Conservation (phyloP, 2,329 filamentous ascomycete genomes). For the Ceratocystis colombiana region DNA sequence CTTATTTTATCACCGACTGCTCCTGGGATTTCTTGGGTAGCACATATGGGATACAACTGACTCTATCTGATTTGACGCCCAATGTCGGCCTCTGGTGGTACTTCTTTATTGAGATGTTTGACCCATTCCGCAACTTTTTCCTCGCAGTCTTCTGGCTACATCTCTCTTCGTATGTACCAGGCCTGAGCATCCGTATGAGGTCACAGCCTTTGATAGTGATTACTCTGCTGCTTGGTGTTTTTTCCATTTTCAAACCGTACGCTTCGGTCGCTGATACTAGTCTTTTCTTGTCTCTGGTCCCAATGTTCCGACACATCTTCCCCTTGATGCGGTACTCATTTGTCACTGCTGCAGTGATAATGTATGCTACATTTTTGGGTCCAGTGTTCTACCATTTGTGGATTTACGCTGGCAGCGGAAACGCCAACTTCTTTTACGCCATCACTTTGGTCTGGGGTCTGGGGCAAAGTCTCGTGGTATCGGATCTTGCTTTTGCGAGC, state of each 20-base stretch:
- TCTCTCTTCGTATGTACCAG: constrained; percentile 78
- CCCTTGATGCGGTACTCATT: constrained; percentile 92
- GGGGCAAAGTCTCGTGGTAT: constrained; percentile 74
- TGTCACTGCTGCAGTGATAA: constrained; percentile 66
- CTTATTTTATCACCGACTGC: constrained; percentile 58
- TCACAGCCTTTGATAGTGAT: constrained; percentile 79
- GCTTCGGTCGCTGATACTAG: constrained; percentile 85
- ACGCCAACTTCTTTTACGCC: constrained; percentile 98
- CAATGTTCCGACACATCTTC: constrained; percentile 83
- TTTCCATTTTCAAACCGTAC: constrained; percentile 94
- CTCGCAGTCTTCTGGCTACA: constrained; percentile 97
- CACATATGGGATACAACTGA: constrained; percentile 86
- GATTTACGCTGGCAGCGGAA: constrained; percentile 96
- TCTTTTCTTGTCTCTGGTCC: constrained; percentile 71
- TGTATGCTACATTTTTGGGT: constrained; percentile 81
- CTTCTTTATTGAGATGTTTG: constrained; percentile 99
- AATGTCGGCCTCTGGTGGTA: constrained; percentile 99
- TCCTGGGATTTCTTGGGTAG: constrained; percentile 83
- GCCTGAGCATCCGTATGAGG: constrained; percentile 70
- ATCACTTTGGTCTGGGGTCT: constrained; percentile 98
- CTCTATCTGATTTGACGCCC: constrained; percentile 83
- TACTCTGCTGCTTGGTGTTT: constrained; percentile 74
- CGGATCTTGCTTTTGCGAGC: constrained; percentile 78
- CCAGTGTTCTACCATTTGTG: constrained; percentile 95
- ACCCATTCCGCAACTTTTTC: constrained; percentile 95